phyloP scores from a whole-genome alignment of 1,284 basidiomycete species.

The Pyrrhoderma noxium region DNA sequence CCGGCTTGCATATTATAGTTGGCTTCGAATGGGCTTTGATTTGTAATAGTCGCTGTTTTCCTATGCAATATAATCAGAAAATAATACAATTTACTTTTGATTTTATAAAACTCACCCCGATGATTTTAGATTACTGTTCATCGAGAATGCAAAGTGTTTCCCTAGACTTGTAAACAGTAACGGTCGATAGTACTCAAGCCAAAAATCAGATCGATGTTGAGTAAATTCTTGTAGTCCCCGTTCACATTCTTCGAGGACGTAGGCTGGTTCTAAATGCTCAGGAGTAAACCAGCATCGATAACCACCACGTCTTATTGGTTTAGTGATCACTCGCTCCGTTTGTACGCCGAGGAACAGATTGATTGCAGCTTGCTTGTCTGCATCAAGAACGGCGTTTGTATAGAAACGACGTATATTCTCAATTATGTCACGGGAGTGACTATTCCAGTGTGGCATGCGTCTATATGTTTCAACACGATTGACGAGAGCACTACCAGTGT shows the following conservation, averaged over 20 bases:
- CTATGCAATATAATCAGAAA: conserved; percentile 29
- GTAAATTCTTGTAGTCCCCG: conserved; percentile 51
- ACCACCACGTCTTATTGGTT: conserved; percentile 45
- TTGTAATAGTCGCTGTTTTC: conserved; percentile 59
- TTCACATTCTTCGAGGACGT: conserved; percentile 50
- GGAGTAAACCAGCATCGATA: conserved; percentile 83
- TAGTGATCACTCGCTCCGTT: conserved; percentile 42
- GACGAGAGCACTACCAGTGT: conserved; percentile 93
- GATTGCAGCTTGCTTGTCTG: conserved; percentile 96
- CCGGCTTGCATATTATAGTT: conserved; percentile 29
- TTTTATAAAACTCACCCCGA: conserved; percentile 49
- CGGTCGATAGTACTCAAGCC: conserved; percentile 89
- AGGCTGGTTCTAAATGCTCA: conserved; percentile 59
- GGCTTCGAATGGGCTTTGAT: conserved; percentile 67
- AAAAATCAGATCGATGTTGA: conserved; percentile 61
- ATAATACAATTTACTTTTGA: background rate
- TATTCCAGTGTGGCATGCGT: conserved; percentile 95
- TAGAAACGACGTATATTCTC: conserved; percentile 96
- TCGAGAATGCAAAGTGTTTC: conserved; percentile 80
- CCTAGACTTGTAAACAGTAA: conserved; percentile 73
- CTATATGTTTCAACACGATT: conserved; percentile 97
- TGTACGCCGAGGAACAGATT: conserved; percentile 92
- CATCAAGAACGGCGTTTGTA: conserved; percentile 91
- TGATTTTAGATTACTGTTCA: conserved; percentile 79
- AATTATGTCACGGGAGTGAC: conserved; percentile 94